A percentile compares a stretch with the other conserved stretches of the same genome.
phyloP scores from a whole-genome alignment of 805 yeast genomes.

The Kodamaea sagamina region DNA sequence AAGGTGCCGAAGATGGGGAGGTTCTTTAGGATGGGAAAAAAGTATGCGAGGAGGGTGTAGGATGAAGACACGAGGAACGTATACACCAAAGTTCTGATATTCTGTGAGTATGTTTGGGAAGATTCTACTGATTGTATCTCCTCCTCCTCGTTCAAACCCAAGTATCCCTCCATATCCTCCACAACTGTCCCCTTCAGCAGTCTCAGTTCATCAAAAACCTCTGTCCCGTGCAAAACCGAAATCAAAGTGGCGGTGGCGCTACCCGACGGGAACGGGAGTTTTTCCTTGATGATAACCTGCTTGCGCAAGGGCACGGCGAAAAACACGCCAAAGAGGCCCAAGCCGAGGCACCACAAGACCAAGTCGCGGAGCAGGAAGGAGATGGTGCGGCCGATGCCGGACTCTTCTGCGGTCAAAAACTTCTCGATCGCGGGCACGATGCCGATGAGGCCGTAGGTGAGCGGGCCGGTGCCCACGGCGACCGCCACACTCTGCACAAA shows the following conservation, averaged over 20 bases:
- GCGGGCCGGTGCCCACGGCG: conserved; percentile 96
- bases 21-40: conserved; percentile 64
- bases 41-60: conserved; percentile 72
- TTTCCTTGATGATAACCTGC: conserved; percentile 85
- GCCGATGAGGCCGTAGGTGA: conserved; percentile 93
- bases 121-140: too few relatives aligned
- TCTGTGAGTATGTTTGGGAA: conserved; percentile 44
- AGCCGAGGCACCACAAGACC: conserved; percentile 78
- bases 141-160: too few relatives aligned
- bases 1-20: conserved; percentile 75
- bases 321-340: conserved; percentile 93
- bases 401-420: conserved; percentile 74
- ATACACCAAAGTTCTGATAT: conserved; percentile 56
- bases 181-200: conserved; percentile 4
- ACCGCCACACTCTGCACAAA: conserved; percentile 90
- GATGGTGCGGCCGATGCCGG: conserved; percentile 53
- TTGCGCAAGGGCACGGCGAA: conserved; percentile 87
- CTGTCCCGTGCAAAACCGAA: conserved; percentile 78
- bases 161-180: conserved; percentile 12
- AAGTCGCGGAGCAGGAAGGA: conserved; percentile 51
- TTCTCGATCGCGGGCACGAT: conserved; percentile 95
- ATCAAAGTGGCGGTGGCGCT: conserved; percentile 94
- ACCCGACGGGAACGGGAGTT: conserved; percentile 91
- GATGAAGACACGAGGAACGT: conserved; percentile 71
- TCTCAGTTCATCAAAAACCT: conserved; percentile 40